Base-by-base conservation (phyloP, 2,329 filamentous ascomycete species). In the Xylaria sp. region DNA sequence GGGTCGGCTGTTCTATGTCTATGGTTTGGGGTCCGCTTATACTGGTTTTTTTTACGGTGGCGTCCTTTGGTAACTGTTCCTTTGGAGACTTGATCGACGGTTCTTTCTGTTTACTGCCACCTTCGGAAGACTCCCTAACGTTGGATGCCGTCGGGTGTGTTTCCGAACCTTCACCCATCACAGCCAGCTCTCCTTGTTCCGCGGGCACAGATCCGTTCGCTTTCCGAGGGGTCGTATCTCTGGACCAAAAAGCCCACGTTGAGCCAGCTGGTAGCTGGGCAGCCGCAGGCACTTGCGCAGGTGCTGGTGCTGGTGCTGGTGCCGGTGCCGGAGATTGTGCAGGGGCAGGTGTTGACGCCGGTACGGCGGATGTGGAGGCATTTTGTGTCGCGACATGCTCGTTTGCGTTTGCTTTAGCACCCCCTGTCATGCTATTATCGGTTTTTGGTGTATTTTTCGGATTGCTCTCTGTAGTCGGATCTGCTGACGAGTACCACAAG, bases 191-290 rank as follows among this genome's bases (percentile, higher is more conserved):
- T 23, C 78, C 84, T 65, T 72, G 69, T 67, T 79, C 82, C 42
- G 69, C 30, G 5, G 69, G 39, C 11, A 62, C 44, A 4, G 60
- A 57, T 53, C 75, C 75, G 0, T 67, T 70, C 2, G 67, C 67
- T 8, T 72, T 65, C 47, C 74, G 76, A 6, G 76, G 71, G 0
- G 72, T 66, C 1, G 78, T 73, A 65, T 87, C 85, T 51, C 80
- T 83, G 11, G 87, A 91, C 89, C 89, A 93, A 65, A 93, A 92
- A 0, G 87, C 89, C 90, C 90, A 93, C 0, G 87, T 89, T 0
- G 89, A 88, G 10, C 83, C 83, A 16, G 79, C 76, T 13, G 80
- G 76, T 4, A 79, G 79, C n/a, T 58, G 74, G 62, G 37, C 71
- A 58, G 42, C 59, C 59, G 50, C 60, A 53, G 50, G 47, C 30